Evolutionary conservation across 2,329 filamentous ascomycete genomes (phyloP), one percentile per base, ranked within the genome.

Genomic region (Didymella keratinophila): DNA sequence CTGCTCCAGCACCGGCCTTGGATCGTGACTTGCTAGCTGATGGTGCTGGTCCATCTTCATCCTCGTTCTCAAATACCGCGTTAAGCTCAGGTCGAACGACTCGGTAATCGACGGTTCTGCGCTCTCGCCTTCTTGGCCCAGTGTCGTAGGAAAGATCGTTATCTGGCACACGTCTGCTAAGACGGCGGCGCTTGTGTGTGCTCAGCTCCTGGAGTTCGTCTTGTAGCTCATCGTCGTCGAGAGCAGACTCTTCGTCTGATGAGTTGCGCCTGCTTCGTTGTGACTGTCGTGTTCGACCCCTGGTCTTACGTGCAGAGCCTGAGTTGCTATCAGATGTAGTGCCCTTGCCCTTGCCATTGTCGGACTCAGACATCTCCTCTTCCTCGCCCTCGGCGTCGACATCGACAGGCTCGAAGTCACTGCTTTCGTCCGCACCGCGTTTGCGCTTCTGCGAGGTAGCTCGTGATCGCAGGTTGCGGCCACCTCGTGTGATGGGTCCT

Each of bases 81-180:
- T 86, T 80, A 37, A 88, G 81, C 63, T 92, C 89, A 39, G 93
- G 87, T 0, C 92, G 88, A 42, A 91, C 87, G 71, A 97, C 91
- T 56, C 90, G 90, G 76, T 98, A 98, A 74, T 97, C 91, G 28
- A 95, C 90, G 4, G 61, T 61, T 46, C 86, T 84, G 65, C 90
- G 89, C 32, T 86, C 86, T 78, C 78, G 90, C 82, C 71, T 89
- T 61, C 65, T 90, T 82, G 66, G 84, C 78, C 57, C 84, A 79
- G 18, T 86, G 83, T 65, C 86, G 80, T 64, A 84, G 70, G 60
- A 81, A 75, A 64, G 80, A 78, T 64, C 84, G 77, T 54, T 84
- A 58, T 75, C 73, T 3, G 70, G 69, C 14, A 66, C 54, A 14
- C 66, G 66, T 49, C 76, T 72, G 16, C 61, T 74, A 2, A 73